A percentile compares a stretch with the other conserved stretches of the same genome.
Evolutionary conservation across 108 stramenopile species (phyloP).

Genomic region (Parmales sp.): DNA sequence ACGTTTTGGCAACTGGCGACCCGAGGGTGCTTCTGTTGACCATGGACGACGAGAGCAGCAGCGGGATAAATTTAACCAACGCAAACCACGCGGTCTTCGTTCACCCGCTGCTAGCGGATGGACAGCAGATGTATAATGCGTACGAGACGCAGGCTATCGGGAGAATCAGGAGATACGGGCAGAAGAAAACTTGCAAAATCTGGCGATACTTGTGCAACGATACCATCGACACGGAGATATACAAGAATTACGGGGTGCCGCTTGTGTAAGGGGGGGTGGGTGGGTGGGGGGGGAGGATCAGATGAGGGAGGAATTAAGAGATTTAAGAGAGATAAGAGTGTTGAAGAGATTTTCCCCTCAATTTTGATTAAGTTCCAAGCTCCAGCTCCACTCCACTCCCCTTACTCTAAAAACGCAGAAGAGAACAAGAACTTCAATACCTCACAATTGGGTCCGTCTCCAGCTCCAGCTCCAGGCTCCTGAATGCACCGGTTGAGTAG

Average conservation of each 20-base stretch:
- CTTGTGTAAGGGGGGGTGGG: too few relatives aligned
- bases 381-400: too few relatives aligned
- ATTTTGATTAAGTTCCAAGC: too few relatives aligned
- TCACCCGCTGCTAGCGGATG: constrained; percentile 32
- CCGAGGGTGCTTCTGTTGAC: constrained; percentile 24
- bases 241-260: background rate
- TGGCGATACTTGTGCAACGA: constrained; percentile 23
- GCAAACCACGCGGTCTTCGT: constrained; percentile 39
- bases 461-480: too few relatives aligned
- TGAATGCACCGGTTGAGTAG: too few relatives aligned
- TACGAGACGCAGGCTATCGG: constrained; percentile 44
- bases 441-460: too few relatives aligned
- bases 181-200: constrained; percentile 28
- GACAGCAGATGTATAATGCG: constrained; percentile 20
- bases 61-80: constrained; percentile 30
- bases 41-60: constrained; percentile 31
- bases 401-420: too few relatives aligned
- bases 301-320: too few relatives aligned
- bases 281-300: too few relatives aligned
- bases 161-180: constrained; percentile 28
- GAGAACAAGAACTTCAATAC: too few relatives aligned
- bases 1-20: constrained; percentile 18
- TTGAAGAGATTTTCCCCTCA: too few relatives aligned
- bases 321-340: too few relatives aligned
- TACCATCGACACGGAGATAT: constrained; percentile 34